A percentile compares a stretch with the other conserved stretches of the same genome.
phyloP scores from a whole-genome alignment of 768 basidiomycete species.

The Trametes meyenii region DNA sequence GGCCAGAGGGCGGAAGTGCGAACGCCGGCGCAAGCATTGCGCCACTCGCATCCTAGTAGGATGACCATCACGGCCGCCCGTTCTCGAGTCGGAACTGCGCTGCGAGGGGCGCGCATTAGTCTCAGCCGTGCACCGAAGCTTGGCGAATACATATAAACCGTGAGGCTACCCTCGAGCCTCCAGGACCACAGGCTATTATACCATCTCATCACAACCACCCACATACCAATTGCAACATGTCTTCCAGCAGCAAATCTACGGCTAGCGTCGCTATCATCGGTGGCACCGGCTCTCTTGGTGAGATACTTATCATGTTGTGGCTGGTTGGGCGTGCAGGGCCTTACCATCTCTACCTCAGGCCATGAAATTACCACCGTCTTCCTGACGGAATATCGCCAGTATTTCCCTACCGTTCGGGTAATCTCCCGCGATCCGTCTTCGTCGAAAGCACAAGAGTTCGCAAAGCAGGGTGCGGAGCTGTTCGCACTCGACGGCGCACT shows the following conservation, averaged over 20 bases:
- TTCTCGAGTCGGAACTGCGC: not conserved
- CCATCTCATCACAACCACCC: not conserved
- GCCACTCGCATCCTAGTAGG: not conserved
- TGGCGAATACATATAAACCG: too few species aligned
- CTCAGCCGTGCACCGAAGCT: not conserved
- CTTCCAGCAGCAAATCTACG: not conserved
- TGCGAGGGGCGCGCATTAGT: not conserved
- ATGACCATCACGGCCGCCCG: not conserved
- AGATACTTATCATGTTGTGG: not conserved
- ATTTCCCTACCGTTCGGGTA: constrained; percentile 24
- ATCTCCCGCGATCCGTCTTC: constrained; percentile 23
- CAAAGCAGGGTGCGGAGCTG: constrained; percentile 24
- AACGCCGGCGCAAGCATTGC: not conserved
- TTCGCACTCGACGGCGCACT: constrained; percentile 9
- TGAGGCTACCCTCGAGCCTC: not conserved
- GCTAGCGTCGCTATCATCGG: constrained; percentile 2
- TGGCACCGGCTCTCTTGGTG: constrained; percentile 3
- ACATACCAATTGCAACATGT: constrained; percentile 2
- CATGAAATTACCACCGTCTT: constrained; percentile 12
- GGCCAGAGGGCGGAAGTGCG: not conserved
- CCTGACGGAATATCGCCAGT: constrained; percentile 14
- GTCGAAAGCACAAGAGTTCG: constrained; percentile 14
- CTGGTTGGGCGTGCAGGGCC: not conserved
- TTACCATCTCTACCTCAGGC: not conserved
- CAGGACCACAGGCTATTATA: not conserved